A percentile compares a stretch with the other conserved stretches of the same genome.
Conservation (phyloP, 495 filamentous ascomycete genomes). For the Talaromyces ruber region DNA sequence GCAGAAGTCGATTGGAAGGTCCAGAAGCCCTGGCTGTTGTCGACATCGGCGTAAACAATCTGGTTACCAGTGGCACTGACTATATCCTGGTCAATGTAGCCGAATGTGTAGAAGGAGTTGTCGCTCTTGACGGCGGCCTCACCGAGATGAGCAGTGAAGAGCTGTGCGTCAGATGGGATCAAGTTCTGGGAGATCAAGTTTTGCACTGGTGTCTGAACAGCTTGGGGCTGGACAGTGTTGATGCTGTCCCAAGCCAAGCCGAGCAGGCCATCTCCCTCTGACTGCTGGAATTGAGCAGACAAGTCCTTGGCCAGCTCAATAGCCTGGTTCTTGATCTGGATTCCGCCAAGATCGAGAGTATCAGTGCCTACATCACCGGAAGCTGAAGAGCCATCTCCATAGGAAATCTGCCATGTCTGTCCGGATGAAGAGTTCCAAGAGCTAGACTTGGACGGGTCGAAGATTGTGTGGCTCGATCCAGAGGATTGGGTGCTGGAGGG, state of each 20-base stretch:
- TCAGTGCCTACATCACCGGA: constrained; percentile 69
- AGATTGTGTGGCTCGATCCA: constrained; percentile 37
- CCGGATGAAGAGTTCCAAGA: constrained; percentile 46
- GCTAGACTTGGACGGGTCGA: constrained; percentile 51
- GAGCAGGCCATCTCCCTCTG: constrained; percentile 62
- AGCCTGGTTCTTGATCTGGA: constrained; percentile 58
- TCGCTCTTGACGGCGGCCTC: constrained; percentile 46
- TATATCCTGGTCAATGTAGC: constrained; percentile 61
- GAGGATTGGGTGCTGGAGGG: constrained; percentile 25
- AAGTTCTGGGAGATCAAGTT: constrained; percentile 66
- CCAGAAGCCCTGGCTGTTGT: constrained; percentile 69
- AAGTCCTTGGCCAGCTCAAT: constrained; percentile 61
- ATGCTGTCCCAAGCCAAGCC: constrained; percentile 63
- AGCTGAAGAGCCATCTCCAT: constrained; percentile 64
- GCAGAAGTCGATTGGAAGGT: constrained; percentile 53
- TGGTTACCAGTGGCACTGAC: constrained; percentile 45
- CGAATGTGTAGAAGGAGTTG: constrained; percentile 72
- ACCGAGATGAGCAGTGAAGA: constrained; percentile 72
- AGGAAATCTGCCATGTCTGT: constrained; percentile 60
- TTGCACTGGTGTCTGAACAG: constrained; percentile 61
- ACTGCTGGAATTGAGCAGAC: constrained; percentile 50
- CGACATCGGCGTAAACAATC: constrained; percentile 55
- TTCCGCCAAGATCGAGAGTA: constrained; percentile 55
- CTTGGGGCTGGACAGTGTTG: constrained; percentile 57
- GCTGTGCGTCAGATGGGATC: constrained; percentile 50